phyloP scores from a whole-genome alignment of 352 stramenopile species.

The Globisporangium yorkense region DNA sequence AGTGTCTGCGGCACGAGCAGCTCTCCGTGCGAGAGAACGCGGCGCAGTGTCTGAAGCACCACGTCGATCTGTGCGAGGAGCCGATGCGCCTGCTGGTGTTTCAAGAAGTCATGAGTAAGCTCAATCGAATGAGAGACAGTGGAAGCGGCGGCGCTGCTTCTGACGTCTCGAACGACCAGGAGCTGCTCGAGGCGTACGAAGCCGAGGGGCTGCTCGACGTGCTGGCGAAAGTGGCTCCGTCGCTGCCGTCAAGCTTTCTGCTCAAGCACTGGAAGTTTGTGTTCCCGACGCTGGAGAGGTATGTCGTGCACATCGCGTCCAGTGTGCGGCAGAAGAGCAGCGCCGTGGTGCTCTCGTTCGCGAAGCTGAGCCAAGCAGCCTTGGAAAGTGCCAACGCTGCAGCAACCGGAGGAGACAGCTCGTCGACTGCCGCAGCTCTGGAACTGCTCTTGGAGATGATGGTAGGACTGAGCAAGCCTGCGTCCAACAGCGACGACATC shows the following conservation, averaged over 20 bases:
- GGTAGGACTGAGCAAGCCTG: constrained; percentile 23
- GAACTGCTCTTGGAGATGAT: constrained; percentile 48
- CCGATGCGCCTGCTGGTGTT: constrained; percentile 48
- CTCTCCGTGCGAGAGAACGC: constrained; percentile 47
- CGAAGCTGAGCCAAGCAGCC: constrained; percentile 17
- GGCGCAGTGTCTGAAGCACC: constrained; percentile 38
- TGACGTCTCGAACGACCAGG: constrained; percentile 3
- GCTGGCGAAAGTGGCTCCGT: constrained; percentile 34
- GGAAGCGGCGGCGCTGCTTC: neutral
- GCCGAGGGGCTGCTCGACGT: constrained; percentile 66
- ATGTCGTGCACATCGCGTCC: constrained; percentile 67
- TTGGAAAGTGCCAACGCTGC: neutral
- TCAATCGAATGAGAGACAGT: constrained; percentile 48
- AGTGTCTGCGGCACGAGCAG: constrained; percentile 49
- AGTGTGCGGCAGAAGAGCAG: constrained; percentile 57
- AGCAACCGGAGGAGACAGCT: neutral
- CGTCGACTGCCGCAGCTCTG: constrained; percentile 8
- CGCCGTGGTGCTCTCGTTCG: constrained; percentile 40
- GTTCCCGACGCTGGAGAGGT: constrained; percentile 63
- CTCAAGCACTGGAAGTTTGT: constrained; percentile 68
- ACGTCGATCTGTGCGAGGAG: constrained; percentile 43
- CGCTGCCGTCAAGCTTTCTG: constrained; percentile 40
- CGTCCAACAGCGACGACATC: constrained; percentile 3
- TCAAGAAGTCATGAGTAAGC: constrained; percentile 71
- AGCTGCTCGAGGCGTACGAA: constrained; percentile 44